phyloP scores from a whole-genome alignment of 2,329 filamentous ascomycete species.

The Emericellopsis cladophorae region DNA sequence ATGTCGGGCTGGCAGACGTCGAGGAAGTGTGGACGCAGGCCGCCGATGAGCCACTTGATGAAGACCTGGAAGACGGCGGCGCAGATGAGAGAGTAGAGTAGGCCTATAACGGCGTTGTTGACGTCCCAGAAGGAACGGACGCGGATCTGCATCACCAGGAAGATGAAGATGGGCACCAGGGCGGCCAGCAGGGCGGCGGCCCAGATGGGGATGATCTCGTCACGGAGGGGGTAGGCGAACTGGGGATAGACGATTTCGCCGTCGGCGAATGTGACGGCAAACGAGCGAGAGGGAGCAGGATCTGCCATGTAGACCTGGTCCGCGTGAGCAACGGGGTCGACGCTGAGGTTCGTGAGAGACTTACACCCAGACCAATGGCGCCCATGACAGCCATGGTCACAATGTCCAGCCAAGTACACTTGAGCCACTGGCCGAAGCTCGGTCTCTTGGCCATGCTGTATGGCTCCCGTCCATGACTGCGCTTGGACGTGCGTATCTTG shows the following conservation, averaged over 20 bases:
- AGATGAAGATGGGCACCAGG: constrained; percentile 51
- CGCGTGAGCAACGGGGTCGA: neutral
- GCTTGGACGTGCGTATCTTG: too few relatives aligned
- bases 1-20: constrained; percentile 50
- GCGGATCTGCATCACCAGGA: constrained; percentile 54
- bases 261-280: constrained; percentile 53
- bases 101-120: constrained; percentile 58
- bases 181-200: constrained; percentile 52
- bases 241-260: constrained; percentile 58
- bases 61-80: constrained; percentile 69
- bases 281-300: constrained; percentile 56
- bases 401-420: constrained; percentile 54
- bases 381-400: constrained; percentile 55
- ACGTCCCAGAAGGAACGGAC: constrained; percentile 56
- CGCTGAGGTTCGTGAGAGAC: constrained; percentile 8
- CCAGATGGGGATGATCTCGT: constrained; percentile 62
- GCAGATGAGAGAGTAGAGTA: constrained; percentile 56
- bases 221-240: constrained; percentile 58
- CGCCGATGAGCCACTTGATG: constrained; percentile 64
- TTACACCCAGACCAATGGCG: constrained; percentile 52
- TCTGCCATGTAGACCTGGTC: constrained; percentile 46
- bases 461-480: constrained; percentile 1
- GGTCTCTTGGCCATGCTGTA: constrained; percentile 38
- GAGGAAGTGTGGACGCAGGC: constrained; percentile 60
- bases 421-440: constrained; percentile 58